Conservation (phyloP, 192 early-diverging fungal genomes). For the Rhizophagus clarus region DNA sequence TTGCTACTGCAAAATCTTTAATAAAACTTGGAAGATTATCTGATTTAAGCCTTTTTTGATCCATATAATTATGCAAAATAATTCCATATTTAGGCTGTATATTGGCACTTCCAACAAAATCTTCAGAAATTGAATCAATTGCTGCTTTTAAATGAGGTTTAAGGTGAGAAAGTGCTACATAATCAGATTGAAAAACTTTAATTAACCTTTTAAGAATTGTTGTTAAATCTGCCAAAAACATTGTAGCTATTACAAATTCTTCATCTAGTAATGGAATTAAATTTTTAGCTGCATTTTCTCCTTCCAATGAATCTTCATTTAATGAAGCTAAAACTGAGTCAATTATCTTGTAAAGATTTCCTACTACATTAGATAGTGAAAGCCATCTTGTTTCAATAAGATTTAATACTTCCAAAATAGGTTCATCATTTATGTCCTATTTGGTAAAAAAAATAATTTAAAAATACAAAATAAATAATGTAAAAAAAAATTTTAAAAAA, state of each 20-base stretch:
- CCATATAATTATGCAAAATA: background rate
- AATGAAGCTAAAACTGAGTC: background rate
- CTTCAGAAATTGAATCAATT: background rate
- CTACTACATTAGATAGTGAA: background rate
- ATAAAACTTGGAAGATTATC: background rate
- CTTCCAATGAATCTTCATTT: background rate
- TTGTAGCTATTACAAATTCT: background rate
- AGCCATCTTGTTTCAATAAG: background rate
- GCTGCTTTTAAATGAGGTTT: background rate
- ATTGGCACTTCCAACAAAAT: background rate
- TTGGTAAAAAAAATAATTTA: background rate
- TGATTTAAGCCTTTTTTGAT: background rate
- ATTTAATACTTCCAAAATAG: background rate
- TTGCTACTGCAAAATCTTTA: background rate
- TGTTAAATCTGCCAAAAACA: background rate
- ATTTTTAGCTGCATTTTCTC: background rate
- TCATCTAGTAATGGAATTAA: background rate
- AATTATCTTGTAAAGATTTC: background rate
- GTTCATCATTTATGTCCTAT: background rate
- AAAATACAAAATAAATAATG: too few relatives aligned
- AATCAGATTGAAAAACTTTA: background rate
- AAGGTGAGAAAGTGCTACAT: background rate
- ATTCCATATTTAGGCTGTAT: background rate
- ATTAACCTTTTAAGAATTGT: background rate
- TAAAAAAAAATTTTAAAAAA: too few relatives aligned